Conservation (phyloP, 352 stramenopile genomes). For the Phytophthora fragariaefolia region DNA sequence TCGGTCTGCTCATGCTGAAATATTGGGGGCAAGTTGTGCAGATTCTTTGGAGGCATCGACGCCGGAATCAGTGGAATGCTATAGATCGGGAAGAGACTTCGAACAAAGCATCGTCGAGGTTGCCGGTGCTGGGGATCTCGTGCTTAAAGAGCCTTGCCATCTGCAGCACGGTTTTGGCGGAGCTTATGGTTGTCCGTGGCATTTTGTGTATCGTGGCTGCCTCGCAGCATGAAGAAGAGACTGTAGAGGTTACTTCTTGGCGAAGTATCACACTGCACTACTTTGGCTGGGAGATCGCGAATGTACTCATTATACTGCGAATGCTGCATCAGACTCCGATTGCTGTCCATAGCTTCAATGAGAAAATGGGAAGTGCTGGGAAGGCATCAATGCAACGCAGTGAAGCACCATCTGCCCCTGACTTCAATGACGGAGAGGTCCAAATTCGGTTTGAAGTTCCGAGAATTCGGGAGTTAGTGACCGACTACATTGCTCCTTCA, state of each 20-base stretch:
- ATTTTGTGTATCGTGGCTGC: slow-evolving; percentile 15
- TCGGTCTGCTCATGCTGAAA: slow-evolving; percentile 35
- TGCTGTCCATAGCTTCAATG: slow-evolving; percentile 20
- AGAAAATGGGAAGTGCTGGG: not conserved
- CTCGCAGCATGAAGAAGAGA: not conserved
- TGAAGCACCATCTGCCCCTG: slow-evolving; percentile 6
- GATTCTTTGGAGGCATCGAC: slow-evolving; percentile 31
- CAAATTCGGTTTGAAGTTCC: slow-evolving; percentile 32
- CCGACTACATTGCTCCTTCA: slow-evolving; percentile 30
- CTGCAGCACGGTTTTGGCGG: slow-evolving; percentile 32
- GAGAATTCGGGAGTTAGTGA: slow-evolving; percentile 16
- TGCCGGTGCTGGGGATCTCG: slow-evolving; percentile 26
- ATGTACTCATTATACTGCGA: slow-evolving; percentile 21
- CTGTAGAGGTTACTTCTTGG: slow-evolving; percentile 17
- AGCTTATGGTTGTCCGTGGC: slow-evolving; percentile 21
- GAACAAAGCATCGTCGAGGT: not conserved
- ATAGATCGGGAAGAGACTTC: not conserved
- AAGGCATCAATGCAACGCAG: not conserved
- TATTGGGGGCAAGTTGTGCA: slow-evolving; percentile 24
- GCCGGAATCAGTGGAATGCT: slow-evolving; percentile 3
- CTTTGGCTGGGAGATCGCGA: slow-evolving; percentile 24
- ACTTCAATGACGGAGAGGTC: slow-evolving; percentile 19
- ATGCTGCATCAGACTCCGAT: slow-evolving; percentile 35
- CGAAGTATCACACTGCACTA: slow-evolving; percentile 23
- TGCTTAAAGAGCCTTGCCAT: slow-evolving; percentile 23